Evolutionary conservation across 148 eudicot genomes (phyloP), one percentile per base, ranked within the genome.

Genomic region (Rhododendron henanense): DNA sequence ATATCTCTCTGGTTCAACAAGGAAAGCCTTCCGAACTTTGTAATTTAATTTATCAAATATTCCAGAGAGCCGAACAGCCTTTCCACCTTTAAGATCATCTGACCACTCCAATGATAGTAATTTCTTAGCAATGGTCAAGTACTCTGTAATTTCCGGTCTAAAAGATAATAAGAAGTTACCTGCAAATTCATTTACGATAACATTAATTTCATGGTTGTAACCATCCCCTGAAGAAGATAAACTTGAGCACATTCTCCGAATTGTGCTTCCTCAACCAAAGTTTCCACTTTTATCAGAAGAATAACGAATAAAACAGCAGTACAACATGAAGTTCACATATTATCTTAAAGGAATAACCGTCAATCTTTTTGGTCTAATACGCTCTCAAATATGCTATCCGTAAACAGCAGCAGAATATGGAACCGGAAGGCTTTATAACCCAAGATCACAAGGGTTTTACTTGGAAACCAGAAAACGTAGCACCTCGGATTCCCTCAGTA

Each of bases 111-210:
- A 90, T 83, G 95, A 91, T 83, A 87, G 86, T 87, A 86, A 48
- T 69, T 73, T 86, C 83, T 90, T 81, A 75, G 88, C 77, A 87
- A 81, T 86, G 48, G 41, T 48, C 78, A 78, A 59, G 71, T 57
- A 86, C 67, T 81, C 93, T 79, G 88, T 87, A 83, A 92, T 86
- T 63, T 91, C 89, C 25, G 99, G 99, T 88, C 98, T 93, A 86
- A 97, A 94, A 59, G 99, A 91, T 77, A 97, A 92, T 85, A 94
- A 81, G 88, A 94, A 93, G 90, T 97, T 97, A 69, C 99, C 99
- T 97, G 94, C 92, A 90, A 85, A 85, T 61, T 41, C 83, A 88
- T 88, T 85, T 84, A 44, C 37, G 74, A 81, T 67, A 31, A 25
- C 45, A 78, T 77, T 74, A 86, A 11, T 84, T 80, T 45, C 73